Evolutionary conservation across 2,329 filamentous ascomycete species (phyloP).

Genomic region (Ceratocystis cacaofunesta): DNA sequence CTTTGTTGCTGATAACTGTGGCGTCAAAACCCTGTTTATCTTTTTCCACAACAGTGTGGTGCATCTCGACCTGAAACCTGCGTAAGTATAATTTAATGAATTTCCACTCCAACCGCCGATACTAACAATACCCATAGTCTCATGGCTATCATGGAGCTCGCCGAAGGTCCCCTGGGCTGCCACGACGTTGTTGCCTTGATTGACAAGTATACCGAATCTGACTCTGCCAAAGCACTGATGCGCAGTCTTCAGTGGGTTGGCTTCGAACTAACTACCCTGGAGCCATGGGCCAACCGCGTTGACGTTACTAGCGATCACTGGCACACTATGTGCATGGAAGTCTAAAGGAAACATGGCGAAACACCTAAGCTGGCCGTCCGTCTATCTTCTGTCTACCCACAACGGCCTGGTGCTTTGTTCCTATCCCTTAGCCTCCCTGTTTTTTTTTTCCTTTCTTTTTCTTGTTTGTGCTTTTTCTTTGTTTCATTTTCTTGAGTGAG

Average conservation of each 20-base stretch:
- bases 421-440: neutral
- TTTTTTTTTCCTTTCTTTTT: conserved; percentile 10
- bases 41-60: conserved; percentile 66
- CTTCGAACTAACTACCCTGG: conserved; percentile 68
- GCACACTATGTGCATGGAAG: conserved; percentile 80
- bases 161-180: conserved; percentile 61
- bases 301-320: conserved; percentile 62
- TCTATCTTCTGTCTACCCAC: neutral
- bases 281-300: conserved; percentile 52
- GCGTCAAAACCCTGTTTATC: conserved; percentile 64
- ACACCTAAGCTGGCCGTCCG: neutral
- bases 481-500: conserved; percentile 17
- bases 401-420: neutral
- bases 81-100: conserved; percentile 39
- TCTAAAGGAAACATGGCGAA: conserved; percentile 32
- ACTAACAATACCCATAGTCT: conserved; percentile 39
- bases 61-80: conserved; percentile 68
- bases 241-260: conserved; percentile 88
- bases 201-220: conserved; percentile 50
- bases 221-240: conserved; percentile 51
- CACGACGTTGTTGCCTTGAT: conserved; percentile 66
- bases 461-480: conserved; percentile 8
- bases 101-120: neutral
- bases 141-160: conserved; percentile 81
- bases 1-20: conserved; percentile 58